Conservation (phyloP, 176 grass and related monocot genomes). For the Alopecurus myosuroides region DNA sequence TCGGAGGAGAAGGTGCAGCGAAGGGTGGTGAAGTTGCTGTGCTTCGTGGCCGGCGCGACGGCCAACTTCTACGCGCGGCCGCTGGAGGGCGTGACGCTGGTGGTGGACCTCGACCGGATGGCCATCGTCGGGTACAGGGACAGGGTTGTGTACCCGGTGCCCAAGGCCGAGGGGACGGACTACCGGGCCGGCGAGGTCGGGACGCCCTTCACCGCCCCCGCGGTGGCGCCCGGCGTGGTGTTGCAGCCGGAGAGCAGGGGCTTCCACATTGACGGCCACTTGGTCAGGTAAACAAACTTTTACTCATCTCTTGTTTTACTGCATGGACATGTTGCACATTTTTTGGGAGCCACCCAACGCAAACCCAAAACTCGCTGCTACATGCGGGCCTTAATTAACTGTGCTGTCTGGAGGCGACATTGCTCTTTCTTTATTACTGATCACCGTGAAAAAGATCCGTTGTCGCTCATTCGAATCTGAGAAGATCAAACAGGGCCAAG, state of each 20-base stretch:
- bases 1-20: background rate
- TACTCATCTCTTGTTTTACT: background rate
- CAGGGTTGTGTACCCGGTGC: slow-evolving; percentile 40
- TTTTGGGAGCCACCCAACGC: background rate
- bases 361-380: background rate
- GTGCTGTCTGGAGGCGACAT: background rate
- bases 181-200: slow-evolving; percentile 36
- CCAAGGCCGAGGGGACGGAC: slow-evolving; percentile 54
- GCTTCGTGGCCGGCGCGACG: slow-evolving; percentile 45
- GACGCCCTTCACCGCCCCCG: slow-evolving; percentile 9
- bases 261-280: slow-evolving; percentile 47
- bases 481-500: background rate
- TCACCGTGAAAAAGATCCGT: background rate
- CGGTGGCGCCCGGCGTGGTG: slow-evolving; percentile 19
- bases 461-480: background rate
- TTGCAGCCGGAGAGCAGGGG: slow-evolving; percentile 46
- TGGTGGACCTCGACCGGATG: slow-evolving; percentile 70
- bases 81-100: slow-evolving; percentile 55
- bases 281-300: slow-evolving; percentile 29
- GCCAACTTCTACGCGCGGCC: slow-evolving; percentile 59
- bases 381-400: background rate
- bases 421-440: background rate
- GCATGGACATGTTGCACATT: background rate
- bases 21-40: slow-evolving; percentile 46
- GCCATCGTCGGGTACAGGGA: slow-evolving; percentile 59